Conservation (phyloP, 2,329 filamentous ascomycete species). For the Gremmenia infestans region DNA sequence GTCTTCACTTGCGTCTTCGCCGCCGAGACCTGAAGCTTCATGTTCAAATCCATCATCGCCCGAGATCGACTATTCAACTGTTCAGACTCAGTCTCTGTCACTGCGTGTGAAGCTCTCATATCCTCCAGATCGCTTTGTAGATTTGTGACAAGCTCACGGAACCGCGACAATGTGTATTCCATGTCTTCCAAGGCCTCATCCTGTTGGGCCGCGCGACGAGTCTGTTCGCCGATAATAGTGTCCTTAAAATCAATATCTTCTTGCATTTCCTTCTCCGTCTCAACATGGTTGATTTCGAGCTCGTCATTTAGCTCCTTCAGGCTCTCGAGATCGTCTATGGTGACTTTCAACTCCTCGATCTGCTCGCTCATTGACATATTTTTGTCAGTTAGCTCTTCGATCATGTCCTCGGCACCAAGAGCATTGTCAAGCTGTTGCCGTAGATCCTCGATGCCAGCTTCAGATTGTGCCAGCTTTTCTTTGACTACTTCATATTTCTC, state of each 20-base stretch:
- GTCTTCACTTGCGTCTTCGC: constrained; percentile 91
- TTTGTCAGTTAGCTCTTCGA: constrained; percentile 83
- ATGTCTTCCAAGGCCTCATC: constrained; percentile 79
- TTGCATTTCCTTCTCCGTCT: constrained; percentile 90
- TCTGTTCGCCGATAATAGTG: constrained; percentile 75
- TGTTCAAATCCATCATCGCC: constrained; percentile 94
- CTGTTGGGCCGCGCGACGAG: constrained; percentile 66
- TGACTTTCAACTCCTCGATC: constrained; percentile 74
- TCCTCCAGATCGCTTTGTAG: constrained; percentile 85
- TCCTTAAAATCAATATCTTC: constrained; percentile 90
- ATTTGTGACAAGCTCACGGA: constrained; percentile 81
- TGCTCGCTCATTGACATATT: constrained; percentile 80
- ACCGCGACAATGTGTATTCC: constrained; percentile 83
- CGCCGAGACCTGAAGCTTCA: constrained; percentile 86
- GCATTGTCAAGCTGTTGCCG: constrained; percentile 88
- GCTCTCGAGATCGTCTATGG: constrained; percentile 82
- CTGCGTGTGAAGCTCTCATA: constrained; percentile 84
- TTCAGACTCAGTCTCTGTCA: constrained; percentile 88
- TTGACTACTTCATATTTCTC: constrained; percentile 65
- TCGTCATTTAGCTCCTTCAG: constrained; percentile 93
- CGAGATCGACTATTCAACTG: constrained; percentile 83
- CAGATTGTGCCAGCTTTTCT: constrained; percentile 66
- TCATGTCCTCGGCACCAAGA: constrained; percentile 85
- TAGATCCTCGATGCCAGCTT: constrained; percentile 76
- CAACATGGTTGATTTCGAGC: constrained; percentile 86